Base-by-base conservation (phyloP, 2,329 filamentous ascomycete species). In the Colletotrichum phormii region DNA sequence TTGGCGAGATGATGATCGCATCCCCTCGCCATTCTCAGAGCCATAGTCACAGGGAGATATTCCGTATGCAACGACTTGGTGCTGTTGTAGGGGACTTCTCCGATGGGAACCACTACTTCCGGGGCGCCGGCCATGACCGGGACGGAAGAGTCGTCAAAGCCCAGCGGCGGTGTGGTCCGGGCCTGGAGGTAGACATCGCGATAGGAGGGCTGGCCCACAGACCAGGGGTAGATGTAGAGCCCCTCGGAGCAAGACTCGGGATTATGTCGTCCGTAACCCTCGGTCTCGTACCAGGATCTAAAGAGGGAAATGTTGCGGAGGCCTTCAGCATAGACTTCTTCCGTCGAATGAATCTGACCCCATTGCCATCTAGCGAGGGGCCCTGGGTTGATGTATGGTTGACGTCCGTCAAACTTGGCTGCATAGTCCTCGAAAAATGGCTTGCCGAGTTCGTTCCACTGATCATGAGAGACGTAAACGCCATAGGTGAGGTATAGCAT, bases 381-480 rank as follows among this genome's bases (percentile, higher is more conserved):
- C 0, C 76, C 78, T 2, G 82, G 81, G 66, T 83, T 78, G 15
- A 84, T 77, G 62, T 82, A 83, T 0, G 82, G 82, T 1, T 68
- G 76, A n/a, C 82, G 79, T 22, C 79, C 79, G 42, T 79, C 78
- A 64, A 81, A 75, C 66, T 58, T 73, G 76, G 76, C 77, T n/a
- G 81, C 82, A 11, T 71, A 84, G 73, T 83, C 82, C 4, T 65
- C 69, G 74, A 80, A 83, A 59, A 84, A 82, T 2, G 80, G 80
- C 18, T 81, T 78, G 3, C 80, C 77, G 6, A 84, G 74, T 1
- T 83, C 77, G 5, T 70, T 51, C 51, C 74, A 79, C 65, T 84
- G 82, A 64, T 83, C 77, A 64, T 82, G 81, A 53, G 75, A 77
- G 66, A 83, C 81, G 35, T 83, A 65, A 7, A 77, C 77, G 0